A percentile compares a stretch with the other conserved stretches of the same genome.
Evolutionary conservation across 2,329 filamentous ascomycete species (phyloP).

Genomic region (Beauveria bassiana): DNA sequence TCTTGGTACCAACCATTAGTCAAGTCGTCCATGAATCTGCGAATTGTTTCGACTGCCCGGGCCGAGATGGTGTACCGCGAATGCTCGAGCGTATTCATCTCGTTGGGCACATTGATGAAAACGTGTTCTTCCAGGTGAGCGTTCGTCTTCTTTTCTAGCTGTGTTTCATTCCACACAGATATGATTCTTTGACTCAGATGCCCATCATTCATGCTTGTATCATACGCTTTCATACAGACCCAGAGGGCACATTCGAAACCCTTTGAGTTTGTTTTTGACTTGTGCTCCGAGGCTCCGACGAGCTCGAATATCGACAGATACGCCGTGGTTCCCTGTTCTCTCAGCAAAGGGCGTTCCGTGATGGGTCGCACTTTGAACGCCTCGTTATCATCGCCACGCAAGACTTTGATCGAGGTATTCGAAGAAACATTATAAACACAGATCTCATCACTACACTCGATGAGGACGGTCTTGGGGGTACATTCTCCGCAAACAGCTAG

Average conservation of each 20-base stretch:
- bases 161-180: slow-evolving; percentile 23
- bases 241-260: slow-evolving; percentile 28
- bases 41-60: slow-evolving; percentile 23
- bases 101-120: slow-evolving; percentile 23
- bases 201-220: slow-evolving; percentile 22
- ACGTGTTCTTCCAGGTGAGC: slow-evolving; percentile 23
- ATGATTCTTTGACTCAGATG: slow-evolving; percentile 18
- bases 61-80: slow-evolving; percentile 25
- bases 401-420: slow-evolving; percentile 21
- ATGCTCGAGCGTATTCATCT: slow-evolving; percentile 19
- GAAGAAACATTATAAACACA: slow-evolving; percentile 25
- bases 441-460: slow-evolving; percentile 16
- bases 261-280: slow-evolving; percentile 13
- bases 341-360: slow-evolving; percentile 8
- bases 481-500: slow-evolving; percentile 30
- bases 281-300: slow-evolving; percentile 21
- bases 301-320: slow-evolving; percentile 30
- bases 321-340: slow-evolving; percentile 14
- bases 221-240: slow-evolving; percentile 29
- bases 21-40: slow-evolving; percentile 24
- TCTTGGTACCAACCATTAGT: slow-evolving; percentile 24
- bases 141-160: slow-evolving; percentile 19
- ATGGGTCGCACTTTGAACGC: slow-evolving; percentile 24
- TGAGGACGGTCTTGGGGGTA: slow-evolving; percentile 10
- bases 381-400: slow-evolving; percentile 17